These are phyloP conservation scores for Fraxinus velutina DNA, from an alignment of 305 asterid species.

Conservation along the genomic window DNA sequence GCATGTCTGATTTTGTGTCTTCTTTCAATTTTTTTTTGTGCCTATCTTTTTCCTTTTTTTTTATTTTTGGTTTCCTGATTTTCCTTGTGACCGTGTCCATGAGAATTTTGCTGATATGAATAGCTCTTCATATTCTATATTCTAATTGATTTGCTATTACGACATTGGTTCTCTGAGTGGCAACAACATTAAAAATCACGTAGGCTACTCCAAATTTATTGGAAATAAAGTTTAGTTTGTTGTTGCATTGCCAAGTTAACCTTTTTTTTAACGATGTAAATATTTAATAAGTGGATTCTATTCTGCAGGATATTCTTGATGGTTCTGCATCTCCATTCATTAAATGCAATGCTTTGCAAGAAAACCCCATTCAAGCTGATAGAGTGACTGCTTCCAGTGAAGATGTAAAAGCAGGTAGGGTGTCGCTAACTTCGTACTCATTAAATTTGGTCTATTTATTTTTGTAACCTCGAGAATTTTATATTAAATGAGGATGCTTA, in stretches of 20 bases:
- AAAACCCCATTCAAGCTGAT: background rate
- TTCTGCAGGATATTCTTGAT: background rate
- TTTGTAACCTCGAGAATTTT: background rate
- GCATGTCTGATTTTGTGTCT: background rate
- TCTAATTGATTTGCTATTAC: background rate
- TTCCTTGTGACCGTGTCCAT: background rate
- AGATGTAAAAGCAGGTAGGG: background rate
- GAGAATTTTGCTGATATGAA: background rate
- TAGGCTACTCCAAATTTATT: background rate
- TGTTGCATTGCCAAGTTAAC: background rate
- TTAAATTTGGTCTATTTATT: background rate
- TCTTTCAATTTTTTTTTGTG: background rate
- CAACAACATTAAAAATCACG: background rate
- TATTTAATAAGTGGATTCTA: background rate
- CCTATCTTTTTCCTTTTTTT: background rate
- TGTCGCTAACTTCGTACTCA: background rate
- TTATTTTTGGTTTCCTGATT: background rate
- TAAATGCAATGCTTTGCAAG: background rate
- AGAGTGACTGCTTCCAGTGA: background rate
- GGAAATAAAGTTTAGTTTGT: background rate
- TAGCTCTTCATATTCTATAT: background rate
- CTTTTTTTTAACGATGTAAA: background rate
- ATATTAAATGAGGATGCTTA: background rate
- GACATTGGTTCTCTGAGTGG: background rate
- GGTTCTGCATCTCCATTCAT: background rate